Conservation (phyloP, 306 rosid genomes). For the Fragaria ananassa region DNA sequence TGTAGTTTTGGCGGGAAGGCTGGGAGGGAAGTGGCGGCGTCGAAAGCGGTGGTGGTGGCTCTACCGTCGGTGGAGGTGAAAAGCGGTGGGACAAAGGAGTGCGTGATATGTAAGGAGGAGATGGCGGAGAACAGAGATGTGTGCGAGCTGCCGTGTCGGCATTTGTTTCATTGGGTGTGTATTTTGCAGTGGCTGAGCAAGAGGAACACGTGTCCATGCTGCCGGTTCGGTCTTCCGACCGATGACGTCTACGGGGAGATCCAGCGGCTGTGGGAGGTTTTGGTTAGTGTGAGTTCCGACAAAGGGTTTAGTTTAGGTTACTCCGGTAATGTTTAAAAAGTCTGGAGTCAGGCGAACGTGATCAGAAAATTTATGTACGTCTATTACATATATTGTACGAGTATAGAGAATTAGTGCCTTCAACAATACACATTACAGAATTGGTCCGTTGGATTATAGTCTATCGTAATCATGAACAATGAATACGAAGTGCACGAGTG, state of each 20-base stretch:
- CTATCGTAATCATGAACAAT: neutral
- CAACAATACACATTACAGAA: neutral
- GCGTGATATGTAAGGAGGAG: constrained; percentile 80
- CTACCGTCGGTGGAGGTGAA: constrained; percentile 54
- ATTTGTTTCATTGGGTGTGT: constrained; percentile 84
- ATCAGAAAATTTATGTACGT: no score
- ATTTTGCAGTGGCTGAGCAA: constrained; percentile 72
- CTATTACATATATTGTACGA: no score
- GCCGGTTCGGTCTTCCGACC: constrained; percentile 70
- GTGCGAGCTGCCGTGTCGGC: constrained; percentile 80
- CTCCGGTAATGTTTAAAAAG: neutral
- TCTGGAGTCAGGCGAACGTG: neutral
- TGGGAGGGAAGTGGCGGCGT: constrained; percentile 46
- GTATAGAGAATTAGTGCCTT: no score
- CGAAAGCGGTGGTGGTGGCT: constrained; percentile 50
- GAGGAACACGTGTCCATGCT: constrained; percentile 88
- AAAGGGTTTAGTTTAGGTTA: neutral
- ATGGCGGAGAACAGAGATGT: constrained; percentile 68
- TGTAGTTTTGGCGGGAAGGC: constrained; percentile 24
- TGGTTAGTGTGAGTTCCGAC: constrained; percentile 31
- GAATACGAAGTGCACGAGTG: neutral
- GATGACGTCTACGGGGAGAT: constrained; percentile 72
- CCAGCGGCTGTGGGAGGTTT: constrained; percentile 72
- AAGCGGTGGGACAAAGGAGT: constrained; percentile 46
- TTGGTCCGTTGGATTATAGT: neutral